Base-by-base conservation (phyloP, 2,329 filamentous ascomycete genomes). In the Cytospora mali region DNA sequence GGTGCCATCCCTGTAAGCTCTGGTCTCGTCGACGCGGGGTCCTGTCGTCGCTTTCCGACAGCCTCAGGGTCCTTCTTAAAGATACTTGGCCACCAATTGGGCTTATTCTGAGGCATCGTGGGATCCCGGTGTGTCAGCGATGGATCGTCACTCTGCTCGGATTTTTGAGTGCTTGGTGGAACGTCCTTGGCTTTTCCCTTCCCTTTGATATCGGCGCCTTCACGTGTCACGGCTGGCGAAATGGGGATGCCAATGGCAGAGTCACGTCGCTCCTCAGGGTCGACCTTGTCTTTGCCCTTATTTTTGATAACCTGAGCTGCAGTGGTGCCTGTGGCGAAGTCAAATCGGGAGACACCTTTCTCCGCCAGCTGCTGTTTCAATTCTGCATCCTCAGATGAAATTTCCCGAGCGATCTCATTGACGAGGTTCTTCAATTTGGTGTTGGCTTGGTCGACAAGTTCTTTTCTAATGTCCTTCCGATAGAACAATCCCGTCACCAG, bases 401-500 rank as follows among this genome's bases (percentile, higher is more conserved):
- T n/a, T 35, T 21, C 46, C 10, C 23, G 10, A 13, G 23, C 35
- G 25, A 64, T 18, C 6, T 52, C 50, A 4, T 16, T n/a, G 23
- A 62, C 54, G 21, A 64, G 49, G 3, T 13, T 7, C 23, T 53
- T n/a, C 35, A 62, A 18, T 16, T 58, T 56, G 6, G 21, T 33
- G 25, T 70, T 70, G 14, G 66, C 64, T 18, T 62, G 48, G 2
- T 56, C 58, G 1, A 70, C 53, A 29, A 69, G 53, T 11, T 55
- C 53, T 9, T 65, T 57, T 21, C n/a, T 21, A 10, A 70, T 50
- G 50, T 69, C 68, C 31, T 27, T 66, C 29, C 68, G 66, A 25
- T 65, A 64, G 18, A 68, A 69, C n/a, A 69, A 16, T 11, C 65
- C 68, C 0, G 68, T 69, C 2, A 70, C 52, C 21, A 69, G 21